A percentile compares a stretch with the other conserved stretches of the same genome.
phyloP scores from a whole-genome alignment of 768 basidiomycete species.

The Gyrodon lividus region DNA sequence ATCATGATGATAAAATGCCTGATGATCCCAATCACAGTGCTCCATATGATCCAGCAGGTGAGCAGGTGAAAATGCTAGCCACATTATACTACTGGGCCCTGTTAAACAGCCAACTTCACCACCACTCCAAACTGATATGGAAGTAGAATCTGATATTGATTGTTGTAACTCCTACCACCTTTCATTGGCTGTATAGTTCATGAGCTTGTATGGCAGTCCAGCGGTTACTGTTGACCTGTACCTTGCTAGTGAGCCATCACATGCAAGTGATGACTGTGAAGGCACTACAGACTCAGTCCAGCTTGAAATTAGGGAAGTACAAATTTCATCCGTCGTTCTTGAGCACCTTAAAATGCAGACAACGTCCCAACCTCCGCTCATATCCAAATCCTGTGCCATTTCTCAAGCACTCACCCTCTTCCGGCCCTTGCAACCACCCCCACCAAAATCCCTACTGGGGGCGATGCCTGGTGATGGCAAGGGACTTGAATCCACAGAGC shows the following conservation, averaged over 20 bases:
- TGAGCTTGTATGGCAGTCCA: not conserved
- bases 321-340: constrained; percentile 47
- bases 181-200: not conserved
- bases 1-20: not conserved
- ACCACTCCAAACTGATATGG: constrained; percentile 61
- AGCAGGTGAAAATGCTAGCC: not conserved
- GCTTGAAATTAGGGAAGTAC: constrained; percentile 26
- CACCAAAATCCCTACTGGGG: constrained; percentile 3
- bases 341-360: constrained; percentile 41
- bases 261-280: constrained; percentile 13
- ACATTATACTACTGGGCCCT: constrained; percentile 31
- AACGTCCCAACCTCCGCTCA: constrained; percentile 19
- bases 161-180: constrained; percentile 39
- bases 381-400: constrained; percentile 15
- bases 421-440: constrained; percentile 37
- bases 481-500: not conserved
- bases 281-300: constrained; percentile 22
- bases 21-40: not conserved
- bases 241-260: constrained; percentile 32
- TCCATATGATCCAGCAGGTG: not conserved
- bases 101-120: constrained; percentile 42
- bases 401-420: constrained; percentile 56
- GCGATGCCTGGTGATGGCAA: constrained; percentile 12
- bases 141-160: constrained; percentile 52
- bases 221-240: constrained; percentile 1